Conservation (phyloP, 768 basidiomycete genomes). For the Panaeolus papilionaceus region DNA sequence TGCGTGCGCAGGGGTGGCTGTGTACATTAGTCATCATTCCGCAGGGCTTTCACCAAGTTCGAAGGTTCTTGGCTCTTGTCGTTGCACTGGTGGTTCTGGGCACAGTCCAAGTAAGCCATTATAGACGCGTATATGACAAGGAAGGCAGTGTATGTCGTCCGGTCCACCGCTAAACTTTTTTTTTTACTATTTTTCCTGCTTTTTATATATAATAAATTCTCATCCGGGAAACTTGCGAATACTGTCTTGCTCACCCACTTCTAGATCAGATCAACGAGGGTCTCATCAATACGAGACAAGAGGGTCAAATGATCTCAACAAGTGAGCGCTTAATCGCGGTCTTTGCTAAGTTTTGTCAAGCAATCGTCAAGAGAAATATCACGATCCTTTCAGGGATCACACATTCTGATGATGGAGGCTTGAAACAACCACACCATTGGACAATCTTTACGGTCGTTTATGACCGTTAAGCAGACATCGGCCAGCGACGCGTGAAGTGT, state of each 20-base stretch:
- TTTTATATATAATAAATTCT: too few species aligned
- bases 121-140: not conserved
- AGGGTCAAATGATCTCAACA: too few species aligned
- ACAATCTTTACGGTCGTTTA: not conserved
- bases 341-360: not conserved
- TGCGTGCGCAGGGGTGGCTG: slow-evolving; percentile 10
- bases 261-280: too few species aligned
- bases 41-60: not conserved
- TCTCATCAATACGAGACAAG: too few species aligned
- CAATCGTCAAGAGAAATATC: not conserved
- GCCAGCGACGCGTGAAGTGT: too few species aligned
- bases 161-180: not conserved
- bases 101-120: not conserved
- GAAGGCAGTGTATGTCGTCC: not conserved
- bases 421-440: too few species aligned
- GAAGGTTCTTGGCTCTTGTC: not conserved
- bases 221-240: too few species aligned
- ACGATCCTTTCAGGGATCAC: not conserved
- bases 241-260: too few species aligned
- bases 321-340: not conserved
- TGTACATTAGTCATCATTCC: not conserved
- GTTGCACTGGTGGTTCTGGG: not conserved
- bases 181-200: not conserved
- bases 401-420: too few species aligned
- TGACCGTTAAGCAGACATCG: not conserved